Evolutionary conservation across 257 asterid species (phyloP), one percentile per base, ranked within the genome.

Genomic region (Orobanche coerulescens): DNA sequence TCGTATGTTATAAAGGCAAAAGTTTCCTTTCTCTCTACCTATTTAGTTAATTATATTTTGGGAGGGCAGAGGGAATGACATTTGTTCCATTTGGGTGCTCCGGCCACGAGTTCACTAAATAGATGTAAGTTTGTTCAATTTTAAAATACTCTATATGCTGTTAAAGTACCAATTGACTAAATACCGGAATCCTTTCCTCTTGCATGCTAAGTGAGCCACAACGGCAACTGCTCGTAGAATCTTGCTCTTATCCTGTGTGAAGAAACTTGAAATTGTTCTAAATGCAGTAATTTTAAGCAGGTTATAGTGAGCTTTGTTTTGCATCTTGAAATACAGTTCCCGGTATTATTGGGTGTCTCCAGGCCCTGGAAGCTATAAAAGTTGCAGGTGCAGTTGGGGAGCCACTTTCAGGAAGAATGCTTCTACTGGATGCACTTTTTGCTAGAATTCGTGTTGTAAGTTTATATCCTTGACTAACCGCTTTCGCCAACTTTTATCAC

Each of bases 351-450:
- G 97, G 98, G 58, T 89, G 95, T 61, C 91, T 93, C 58, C 97
- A 93, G 75, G 98, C 97, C 65, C 76, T 89, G 63, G 97, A 93
- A 78, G 95, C 97, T 37, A 84, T 93, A 55, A 93, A 93, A 76
- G 78, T 93, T 79, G 89, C 90, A 33, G 75, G 84, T 74, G 81
- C 40, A 44, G 71, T 93, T 71, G 98, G 98, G 62, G 95, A 93
- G 51, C 91, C 97, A 61, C 90, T 93, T 72, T 84, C 98, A 22
- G 90, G 86, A 61, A 76, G 95, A 65, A 89, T 93, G 98, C 80
- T 80, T 69, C 84, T 91, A 20, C 73, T 91, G 24, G 98, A 91
- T 76, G 95, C 98, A 28, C 76, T 88, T 15, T 78, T 92, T 61
- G 82, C 86, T 40, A 84, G 94, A 28, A 76, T 82, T 48, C 95